These are phyloP conservation scores for Ogataea henricii DNA, from an alignment of 805 yeast species.

Conservation along the genomic window DNA sequence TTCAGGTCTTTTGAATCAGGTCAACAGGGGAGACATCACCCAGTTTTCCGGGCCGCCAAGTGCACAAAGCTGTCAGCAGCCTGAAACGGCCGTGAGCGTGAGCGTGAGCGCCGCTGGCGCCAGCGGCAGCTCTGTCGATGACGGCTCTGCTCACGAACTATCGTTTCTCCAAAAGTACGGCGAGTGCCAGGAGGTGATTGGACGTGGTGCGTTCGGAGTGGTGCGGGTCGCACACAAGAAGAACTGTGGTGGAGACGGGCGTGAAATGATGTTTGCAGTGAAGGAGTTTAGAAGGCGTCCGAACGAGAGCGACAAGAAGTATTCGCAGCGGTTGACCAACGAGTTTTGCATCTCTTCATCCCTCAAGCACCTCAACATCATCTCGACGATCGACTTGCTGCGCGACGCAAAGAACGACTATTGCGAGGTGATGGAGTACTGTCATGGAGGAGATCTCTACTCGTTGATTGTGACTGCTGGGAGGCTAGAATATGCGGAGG, in stretches of 20 bases:
- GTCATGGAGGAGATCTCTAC: slow-evolving; percentile 80
- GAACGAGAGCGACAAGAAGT: slow-evolving; percentile 63
- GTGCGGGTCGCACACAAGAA: slow-evolving; percentile 86
- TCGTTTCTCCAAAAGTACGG: slow-evolving; percentile 90
- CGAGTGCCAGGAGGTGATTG: slow-evolving; percentile 90
- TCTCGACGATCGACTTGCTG: slow-evolving; percentile 71
- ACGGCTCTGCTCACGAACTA: slow-evolving; percentile 22
- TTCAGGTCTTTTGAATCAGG: slow-evolving; percentile 65
- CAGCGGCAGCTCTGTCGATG: slow-evolving; percentile 33
- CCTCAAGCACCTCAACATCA: slow-evolving; percentile 74
- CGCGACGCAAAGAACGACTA: slow-evolving; percentile 82
- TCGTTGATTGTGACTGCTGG: slow-evolving; percentile 74
- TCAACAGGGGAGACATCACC: slow-evolving; percentile 39
- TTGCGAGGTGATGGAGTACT: slow-evolving; percentile 84
- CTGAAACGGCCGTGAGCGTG: slow-evolving; percentile 27
- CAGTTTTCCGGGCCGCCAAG: slow-evolving; percentile 28
- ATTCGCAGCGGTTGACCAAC: slow-evolving; percentile 70
- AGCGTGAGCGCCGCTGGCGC: slow-evolving; percentile 13
- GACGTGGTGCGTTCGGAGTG: slow-evolving; percentile 92
- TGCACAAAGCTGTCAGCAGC: slow-evolving; percentile 20
- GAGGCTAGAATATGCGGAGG: slow-evolving; percentile 78
- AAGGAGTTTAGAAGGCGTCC: slow-evolving; percentile 74
- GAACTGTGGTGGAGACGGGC: slow-evolving; percentile 26
- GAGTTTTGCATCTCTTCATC: slow-evolving; percentile 84
- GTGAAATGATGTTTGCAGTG: slow-evolving; percentile 64